A percentile compares a stretch with the other conserved stretches of the same genome.
Conservation (phyloP, 2,329 filamentous ascomycete genomes). For the Fusarium sp. region DNA sequence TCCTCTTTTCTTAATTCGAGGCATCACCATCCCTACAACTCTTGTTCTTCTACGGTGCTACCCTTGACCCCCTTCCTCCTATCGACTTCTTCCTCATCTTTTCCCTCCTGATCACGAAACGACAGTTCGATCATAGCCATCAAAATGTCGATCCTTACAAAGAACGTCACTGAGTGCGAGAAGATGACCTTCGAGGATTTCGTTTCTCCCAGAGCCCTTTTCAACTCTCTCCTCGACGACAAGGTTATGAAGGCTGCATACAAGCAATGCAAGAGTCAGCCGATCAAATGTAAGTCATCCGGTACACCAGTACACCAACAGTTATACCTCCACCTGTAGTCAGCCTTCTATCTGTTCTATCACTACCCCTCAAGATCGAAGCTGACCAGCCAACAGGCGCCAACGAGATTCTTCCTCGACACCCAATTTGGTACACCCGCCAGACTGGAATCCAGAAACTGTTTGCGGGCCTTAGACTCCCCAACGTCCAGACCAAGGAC, state of each 20-base stretch:
- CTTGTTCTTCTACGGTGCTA: not conserved
- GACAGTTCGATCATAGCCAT: not conserved
- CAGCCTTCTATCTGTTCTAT: not conserved
- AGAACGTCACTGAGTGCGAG: too few relatives aligned
- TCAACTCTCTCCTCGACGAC: not conserved
- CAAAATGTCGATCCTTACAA: not conserved
- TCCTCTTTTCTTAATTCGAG: not conserved
- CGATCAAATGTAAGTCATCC: not conserved
- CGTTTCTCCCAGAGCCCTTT: not conserved
- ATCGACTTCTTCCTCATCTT: not conserved
- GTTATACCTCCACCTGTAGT: not conserved
- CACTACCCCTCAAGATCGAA: not conserved
- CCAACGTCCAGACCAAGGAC: not conserved
- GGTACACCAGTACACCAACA: not conserved
- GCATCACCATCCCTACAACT: not conserved
- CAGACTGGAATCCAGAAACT: not conserved
- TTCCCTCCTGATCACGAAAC: not conserved
- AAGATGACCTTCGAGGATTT: not conserved
- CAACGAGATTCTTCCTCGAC: not conserved
- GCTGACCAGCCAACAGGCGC: constrained; percentile 1
- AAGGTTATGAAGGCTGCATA: not conserved
- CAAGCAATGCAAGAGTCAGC: not conserved
- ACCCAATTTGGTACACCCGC: not conserved
- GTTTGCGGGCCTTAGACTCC: constrained; percentile 4
- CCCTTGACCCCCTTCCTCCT: not conserved